These are phyloP conservation scores for Vicia sativa DNA, from an alignment of 306 rosid species.

Conservation along the genomic window DNA sequence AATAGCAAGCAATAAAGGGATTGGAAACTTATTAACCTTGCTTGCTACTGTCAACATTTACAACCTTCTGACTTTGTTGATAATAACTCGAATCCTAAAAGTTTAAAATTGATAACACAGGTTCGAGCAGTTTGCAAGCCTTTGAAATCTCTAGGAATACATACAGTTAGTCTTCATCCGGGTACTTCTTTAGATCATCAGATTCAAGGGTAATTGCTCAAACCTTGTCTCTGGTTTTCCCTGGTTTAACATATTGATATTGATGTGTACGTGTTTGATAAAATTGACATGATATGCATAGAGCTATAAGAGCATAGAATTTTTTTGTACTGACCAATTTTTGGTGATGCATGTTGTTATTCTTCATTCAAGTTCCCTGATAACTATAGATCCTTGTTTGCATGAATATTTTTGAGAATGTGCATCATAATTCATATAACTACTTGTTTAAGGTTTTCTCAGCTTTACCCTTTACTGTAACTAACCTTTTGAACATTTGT, in stretches of 20 bases:
- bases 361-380: background rate
- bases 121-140: constrained; percentile 85
- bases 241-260: background rate
- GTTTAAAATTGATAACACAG: constrained; percentile 43
- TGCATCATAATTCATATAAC: constrained; percentile 18
- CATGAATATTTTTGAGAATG: constrained; percentile 1
- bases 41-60: constrained; percentile 1
- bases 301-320: background rate
- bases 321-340: constrained; percentile 8
- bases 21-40: constrained; percentile 9
- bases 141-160: constrained; percentile 86
- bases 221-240: constrained; percentile 18
- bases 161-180: constrained; percentile 87
- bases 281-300: background rate
- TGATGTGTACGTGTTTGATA: constrained; percentile 29
- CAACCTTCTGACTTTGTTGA: constrained; percentile 12
- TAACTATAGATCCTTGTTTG: background rate
- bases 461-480: constrained; percentile 4
- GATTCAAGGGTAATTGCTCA: constrained; percentile 74
- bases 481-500: constrained; percentile 35
- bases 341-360: constrained; percentile 10
- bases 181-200: constrained; percentile 91
- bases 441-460: constrained; percentile 12
- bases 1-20: background rate
- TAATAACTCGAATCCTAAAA: constrained; percentile 29